Conservation (phyloP, 2,329 filamentous ascomycete species). For the Allantophomopsis lycopodina region DNA sequence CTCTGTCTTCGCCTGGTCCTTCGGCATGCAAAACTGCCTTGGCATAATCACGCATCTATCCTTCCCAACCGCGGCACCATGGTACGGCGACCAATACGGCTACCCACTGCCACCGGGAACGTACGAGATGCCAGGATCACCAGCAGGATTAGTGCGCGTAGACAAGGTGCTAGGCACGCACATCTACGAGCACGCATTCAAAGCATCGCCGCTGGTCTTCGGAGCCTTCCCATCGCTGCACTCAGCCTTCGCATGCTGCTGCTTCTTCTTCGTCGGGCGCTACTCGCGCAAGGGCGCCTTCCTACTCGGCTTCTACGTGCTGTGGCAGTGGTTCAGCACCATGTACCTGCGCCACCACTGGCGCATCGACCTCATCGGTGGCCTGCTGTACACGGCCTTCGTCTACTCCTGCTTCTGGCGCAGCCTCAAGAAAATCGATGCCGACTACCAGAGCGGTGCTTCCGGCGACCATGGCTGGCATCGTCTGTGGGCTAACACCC, state of each 20-base stretch:
- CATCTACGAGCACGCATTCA: conserved; percentile 84
- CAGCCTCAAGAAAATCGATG: conserved; percentile 12
- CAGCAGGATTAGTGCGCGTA: conserved; percentile 75
- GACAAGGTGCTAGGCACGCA: conserved; percentile 80
- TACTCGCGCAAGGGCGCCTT: conserved; percentile 48
- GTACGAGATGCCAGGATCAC: conserved; percentile 80
- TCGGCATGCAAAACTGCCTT: conserved; percentile 82
- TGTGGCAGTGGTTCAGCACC: conserved; percentile 94
- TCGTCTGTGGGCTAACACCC: conserved; percentile 6
- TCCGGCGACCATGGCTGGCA: conserved; percentile 15
- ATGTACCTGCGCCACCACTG: conserved; percentile 97
- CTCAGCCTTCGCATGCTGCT: conserved; percentile 85
- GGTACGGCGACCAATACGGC: conserved; percentile 90
- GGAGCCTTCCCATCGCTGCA: conserved; percentile 88
- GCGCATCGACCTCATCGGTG: conserved; percentile 77
- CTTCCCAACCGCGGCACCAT: conserved; percentile 86
- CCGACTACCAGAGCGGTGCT: conserved; percentile 11
- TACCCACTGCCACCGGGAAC: conserved; percentile 62
- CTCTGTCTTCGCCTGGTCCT: conserved; percentile 71
- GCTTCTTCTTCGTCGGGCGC: conserved; percentile 58
- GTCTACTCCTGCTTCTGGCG: conserved; percentile 44
- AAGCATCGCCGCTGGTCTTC: conserved; percentile 78
- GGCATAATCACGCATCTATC: conserved; percentile 78
- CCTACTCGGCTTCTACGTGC: conserved; percentile 53
- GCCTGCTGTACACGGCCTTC: conserved; percentile 61